phyloP scores from a whole-genome alignment of 2,329 filamentous ascomycete genomes.

The Lomentospora prolificans region DNA sequence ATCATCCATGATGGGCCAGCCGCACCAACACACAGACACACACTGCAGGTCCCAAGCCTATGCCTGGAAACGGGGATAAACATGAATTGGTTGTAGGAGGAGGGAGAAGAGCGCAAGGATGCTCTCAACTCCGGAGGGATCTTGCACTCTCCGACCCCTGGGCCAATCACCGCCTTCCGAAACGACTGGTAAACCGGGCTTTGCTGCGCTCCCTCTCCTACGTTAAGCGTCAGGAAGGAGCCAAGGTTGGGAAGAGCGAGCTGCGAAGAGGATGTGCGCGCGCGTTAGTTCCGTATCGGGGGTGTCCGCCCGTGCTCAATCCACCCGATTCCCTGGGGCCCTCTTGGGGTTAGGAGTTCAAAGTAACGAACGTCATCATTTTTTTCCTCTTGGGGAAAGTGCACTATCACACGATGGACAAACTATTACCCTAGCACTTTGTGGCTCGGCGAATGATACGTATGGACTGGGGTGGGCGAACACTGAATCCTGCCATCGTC shows the following conservation, averaged over 20 bases:
- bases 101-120: neutral
- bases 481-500: no score
- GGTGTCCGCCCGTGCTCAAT: no score
- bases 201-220: no score
- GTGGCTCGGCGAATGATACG: neutral
- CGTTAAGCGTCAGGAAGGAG: no score
- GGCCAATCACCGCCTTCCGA: neutral
- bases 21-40: conserved; percentile 3
- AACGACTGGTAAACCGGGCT: no score
- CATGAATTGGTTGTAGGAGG: neutral
- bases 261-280: no score
- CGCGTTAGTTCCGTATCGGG: no score
- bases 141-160: neutral
- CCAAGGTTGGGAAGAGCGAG: no score
- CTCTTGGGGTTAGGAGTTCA: no score
- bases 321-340: no score
- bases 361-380: neutral
- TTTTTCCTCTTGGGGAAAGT: neutral
- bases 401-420: neutral
- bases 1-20: neutral
- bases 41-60: conserved; percentile 1
- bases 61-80: neutral
- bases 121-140: neutral
- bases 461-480: neutral
- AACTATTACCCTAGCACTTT: neutral